Conservation (phyloP, 495 filamentous ascomycete species). For the Penicillium atrosanguineum region DNA sequence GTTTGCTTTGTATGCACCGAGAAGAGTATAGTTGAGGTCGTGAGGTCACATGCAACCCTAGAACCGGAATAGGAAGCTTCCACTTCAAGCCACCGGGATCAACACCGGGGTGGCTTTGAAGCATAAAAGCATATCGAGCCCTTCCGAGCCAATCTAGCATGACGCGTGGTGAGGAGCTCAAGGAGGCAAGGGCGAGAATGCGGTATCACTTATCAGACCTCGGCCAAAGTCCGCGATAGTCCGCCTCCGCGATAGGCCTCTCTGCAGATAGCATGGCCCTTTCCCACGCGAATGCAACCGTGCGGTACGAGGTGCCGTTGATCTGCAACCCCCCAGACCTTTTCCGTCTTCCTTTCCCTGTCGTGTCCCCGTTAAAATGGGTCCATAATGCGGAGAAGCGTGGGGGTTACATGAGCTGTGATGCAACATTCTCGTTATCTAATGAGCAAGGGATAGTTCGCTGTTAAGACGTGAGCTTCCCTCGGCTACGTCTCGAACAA, state of each 20-base stretch:
- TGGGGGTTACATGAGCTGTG: constrained; percentile 16
- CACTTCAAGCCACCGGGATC: not conserved
- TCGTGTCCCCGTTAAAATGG: not conserved
- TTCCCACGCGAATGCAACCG: constrained; percentile 17
- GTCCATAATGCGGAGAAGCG: constrained; percentile 25
- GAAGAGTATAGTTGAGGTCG: not conserved
- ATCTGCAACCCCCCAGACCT: constrained; percentile 10
- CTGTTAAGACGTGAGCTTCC: not conserved
- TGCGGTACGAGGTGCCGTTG: constrained; percentile 1
- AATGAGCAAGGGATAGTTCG: constrained; percentile 15
- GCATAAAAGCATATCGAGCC: not conserved
- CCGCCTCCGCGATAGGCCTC: not conserved
- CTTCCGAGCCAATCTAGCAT: no score
- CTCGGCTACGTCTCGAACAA: not conserved
- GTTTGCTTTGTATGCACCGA: not conserved
- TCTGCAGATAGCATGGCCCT: constrained; percentile 2
- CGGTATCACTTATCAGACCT: not conserved
- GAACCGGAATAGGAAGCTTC: not conserved
- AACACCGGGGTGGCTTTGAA: not conserved
- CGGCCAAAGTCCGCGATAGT: not conserved
- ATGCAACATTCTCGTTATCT: constrained; percentile 27
- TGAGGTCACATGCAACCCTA: not conserved
- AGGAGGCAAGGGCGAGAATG: not conserved
- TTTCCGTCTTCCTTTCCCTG: constrained; percentile 2
- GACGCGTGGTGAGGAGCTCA: not conserved